A percentile compares a stretch with the other conserved stretches of the same genome.
These are phyloP conservation scores for Decorospora gaudefroyi DNA, from an alignment of 2,329 filamentous ascomycete species.

Conservation along the genomic window DNA sequence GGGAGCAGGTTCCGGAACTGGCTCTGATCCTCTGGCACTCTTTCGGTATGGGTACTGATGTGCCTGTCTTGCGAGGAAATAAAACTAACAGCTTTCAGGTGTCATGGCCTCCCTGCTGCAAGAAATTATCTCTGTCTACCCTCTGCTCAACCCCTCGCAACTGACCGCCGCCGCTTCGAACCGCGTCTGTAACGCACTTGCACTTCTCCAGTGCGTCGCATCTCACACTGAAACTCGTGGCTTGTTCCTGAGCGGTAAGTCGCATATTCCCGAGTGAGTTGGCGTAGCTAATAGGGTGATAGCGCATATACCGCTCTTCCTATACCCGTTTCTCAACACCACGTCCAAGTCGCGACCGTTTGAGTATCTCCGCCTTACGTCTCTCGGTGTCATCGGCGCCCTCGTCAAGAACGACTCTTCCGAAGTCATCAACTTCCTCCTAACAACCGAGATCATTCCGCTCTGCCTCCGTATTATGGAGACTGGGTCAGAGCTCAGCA, in stretches of 20 bases:
- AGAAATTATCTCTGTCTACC: conserved; percentile 99
- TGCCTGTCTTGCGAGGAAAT: neutral
- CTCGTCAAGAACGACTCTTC: conserved; percentile 98
- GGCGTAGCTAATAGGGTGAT: conserved; percentile 18
- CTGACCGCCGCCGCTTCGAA: conserved; percentile 97
- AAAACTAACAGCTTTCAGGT: conserved; percentile 58
- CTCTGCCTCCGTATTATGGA: conserved; percentile 99
- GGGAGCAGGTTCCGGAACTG: conserved; percentile 95
- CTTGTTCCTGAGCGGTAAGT: conserved; percentile 83
- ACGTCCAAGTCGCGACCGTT: conserved; percentile 98
- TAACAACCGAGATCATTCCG: conserved; percentile 98
- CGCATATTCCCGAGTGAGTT: neutral
- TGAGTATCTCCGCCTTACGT: conserved; percentile 94
- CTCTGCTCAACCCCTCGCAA: conserved; percentile 92
- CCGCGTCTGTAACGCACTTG: conserved; percentile 94
- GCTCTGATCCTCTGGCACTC: conserved; percentile 98
- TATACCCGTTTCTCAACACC: conserved; percentile 98
- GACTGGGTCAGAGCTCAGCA: conserved; percentile 95
- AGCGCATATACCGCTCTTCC: conserved; percentile 97
- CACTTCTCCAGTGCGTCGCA: conserved; percentile 93
- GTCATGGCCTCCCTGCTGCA: conserved; percentile 98
- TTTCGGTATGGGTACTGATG: conserved; percentile 66
- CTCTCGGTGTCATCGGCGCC: conserved; percentile 92
- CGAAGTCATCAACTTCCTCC: conserved; percentile 97
- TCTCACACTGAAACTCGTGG: conserved; percentile 96